phyloP scores from a whole-genome alignment of 2,329 filamentous ascomycete species.

The Scedosporium boydii region DNA sequence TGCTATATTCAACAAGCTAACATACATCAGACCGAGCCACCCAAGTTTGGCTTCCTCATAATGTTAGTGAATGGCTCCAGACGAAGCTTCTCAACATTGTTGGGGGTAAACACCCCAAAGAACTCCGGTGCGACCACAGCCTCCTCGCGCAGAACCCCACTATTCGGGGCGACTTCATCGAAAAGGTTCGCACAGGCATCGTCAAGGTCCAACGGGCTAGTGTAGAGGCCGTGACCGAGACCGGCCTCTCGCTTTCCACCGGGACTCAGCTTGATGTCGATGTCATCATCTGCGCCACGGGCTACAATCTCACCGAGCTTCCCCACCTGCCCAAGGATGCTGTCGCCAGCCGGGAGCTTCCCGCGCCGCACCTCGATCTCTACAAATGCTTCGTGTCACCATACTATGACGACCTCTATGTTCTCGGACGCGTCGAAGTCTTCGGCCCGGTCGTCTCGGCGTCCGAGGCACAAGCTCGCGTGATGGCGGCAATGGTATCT shows the following conservation, averaged over 20 bases:
- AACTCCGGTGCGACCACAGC: conserved; percentile 22
- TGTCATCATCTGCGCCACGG: conserved; percentile 31
- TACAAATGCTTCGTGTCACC: conserved; percentile 22
- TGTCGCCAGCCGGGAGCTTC: conserved; percentile 12
- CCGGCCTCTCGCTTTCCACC: conserved; percentile 18
- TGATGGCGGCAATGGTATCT: conserved; percentile 19
- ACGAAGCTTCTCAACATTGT: conserved; percentile 19
- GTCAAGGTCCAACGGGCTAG: conserved; percentile 26
- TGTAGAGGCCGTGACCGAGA: conserved; percentile 19
- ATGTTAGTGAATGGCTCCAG: conserved; percentile 19
- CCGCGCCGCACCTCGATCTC: conserved; percentile 18
- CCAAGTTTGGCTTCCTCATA: conserved; percentile 18
- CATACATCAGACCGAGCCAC: conserved; percentile 15
- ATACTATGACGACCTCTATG: conserved; percentile 20
- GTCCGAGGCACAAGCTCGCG: conserved; percentile 23
- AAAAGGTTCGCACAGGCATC: conserved; percentile 29
- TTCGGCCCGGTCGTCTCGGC: conserved; percentile 21
- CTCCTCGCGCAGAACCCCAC: conserved; percentile 24
- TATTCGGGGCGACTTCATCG: conserved; percentile 30
- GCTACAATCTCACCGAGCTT: conserved; percentile 24
- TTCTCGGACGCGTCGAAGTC: conserved; percentile 22
- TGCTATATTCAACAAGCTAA: background rate
- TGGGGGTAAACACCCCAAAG: conserved; percentile 19
- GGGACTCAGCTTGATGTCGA: conserved; percentile 27
- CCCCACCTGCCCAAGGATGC: conserved; percentile 15